Conservation (phyloP, 345 rosid species). For the Aethionema arabicum region DNA sequence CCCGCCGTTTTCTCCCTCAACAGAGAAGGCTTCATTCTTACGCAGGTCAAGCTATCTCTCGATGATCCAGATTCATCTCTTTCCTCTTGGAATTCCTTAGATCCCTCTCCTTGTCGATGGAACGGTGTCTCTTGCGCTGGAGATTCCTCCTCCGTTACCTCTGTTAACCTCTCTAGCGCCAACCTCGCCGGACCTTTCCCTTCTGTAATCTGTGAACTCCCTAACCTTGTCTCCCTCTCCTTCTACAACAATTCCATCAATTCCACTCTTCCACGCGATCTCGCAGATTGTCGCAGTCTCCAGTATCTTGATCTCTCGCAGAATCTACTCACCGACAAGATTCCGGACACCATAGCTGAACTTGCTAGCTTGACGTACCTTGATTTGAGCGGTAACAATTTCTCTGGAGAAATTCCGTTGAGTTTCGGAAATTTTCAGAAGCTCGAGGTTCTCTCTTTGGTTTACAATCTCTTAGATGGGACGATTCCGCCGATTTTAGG, state of each 20-base stretch:
- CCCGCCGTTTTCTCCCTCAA: slow-evolving; percentile 41
- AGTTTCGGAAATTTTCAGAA: slow-evolving; percentile 60
- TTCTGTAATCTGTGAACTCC: slow-evolving; percentile 62
- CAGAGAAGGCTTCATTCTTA: slow-evolving; percentile 71
- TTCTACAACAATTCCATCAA: slow-evolving; percentile 62
- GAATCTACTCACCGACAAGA: slow-evolving; percentile 72
- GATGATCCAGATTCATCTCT: slow-evolving; percentile 60
- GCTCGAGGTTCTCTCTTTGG: slow-evolving; percentile 81
- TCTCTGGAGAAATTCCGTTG: slow-evolving; percentile 83
- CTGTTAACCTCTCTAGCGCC: slow-evolving; percentile 59
- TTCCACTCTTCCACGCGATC: slow-evolving; percentile 58
- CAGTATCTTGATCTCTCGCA: slow-evolving; percentile 70
- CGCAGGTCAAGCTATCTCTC: slow-evolving; percentile 44
- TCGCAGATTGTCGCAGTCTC: slow-evolving; percentile 60
- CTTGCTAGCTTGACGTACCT: slow-evolving; percentile 53
- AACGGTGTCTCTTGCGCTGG: slow-evolving; percentile 51
- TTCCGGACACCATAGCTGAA: slow-evolving; percentile 56
- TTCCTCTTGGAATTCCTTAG: slow-evolving; percentile 55
- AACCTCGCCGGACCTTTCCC: slow-evolving; percentile 78
- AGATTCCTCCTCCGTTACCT: slow-evolving; percentile 47
- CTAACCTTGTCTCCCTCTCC: slow-evolving; percentile 51
- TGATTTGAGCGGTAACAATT: slow-evolving; percentile 78
- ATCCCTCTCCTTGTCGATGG: slow-evolving; percentile 62
- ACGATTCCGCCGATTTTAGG: slow-evolving; percentile 63
- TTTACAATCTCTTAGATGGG: slow-evolving; percentile 75